Conservation (phyloP, 805 yeast species). For the Schizosaccharomyces osmophilus region DNA sequence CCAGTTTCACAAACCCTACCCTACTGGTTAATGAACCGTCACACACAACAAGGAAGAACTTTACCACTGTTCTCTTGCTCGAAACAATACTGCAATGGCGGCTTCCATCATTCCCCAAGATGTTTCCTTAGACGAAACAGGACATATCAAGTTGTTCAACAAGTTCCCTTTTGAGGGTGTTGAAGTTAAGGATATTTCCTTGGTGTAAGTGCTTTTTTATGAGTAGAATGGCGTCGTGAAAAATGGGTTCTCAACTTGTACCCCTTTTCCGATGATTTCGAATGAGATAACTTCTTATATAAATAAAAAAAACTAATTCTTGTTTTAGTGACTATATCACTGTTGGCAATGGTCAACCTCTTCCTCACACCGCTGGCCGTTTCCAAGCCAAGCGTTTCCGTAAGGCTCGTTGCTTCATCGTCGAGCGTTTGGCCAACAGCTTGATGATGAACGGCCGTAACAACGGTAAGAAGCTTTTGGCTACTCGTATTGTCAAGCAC, state of each 20-base stretch:
- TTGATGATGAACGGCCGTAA: conserved; percentile 99
- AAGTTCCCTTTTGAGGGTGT: conserved; percentile 98
- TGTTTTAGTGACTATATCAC: conserved; percentile 57
- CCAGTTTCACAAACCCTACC: background rate
- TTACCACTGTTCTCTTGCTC: background rate
- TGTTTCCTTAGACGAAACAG: background rate
- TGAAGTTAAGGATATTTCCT: conserved; percentile 90
- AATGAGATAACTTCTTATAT: background rate
- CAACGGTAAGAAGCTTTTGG: conserved; percentile 99
- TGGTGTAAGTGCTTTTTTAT: conserved; percentile 22
- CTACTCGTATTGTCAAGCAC: conserved; percentile 98
- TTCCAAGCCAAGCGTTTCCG: conserved; percentile 98
- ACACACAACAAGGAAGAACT: background rate
- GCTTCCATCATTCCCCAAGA: background rate
- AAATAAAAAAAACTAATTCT: background rate
- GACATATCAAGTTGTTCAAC: conserved; percentile 45
- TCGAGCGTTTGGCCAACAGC: conserved; percentile 98
- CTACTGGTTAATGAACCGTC: background rate
- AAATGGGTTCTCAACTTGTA: too few relatives aligned
- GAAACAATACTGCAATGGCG: background rate
- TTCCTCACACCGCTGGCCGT: conserved; percentile 98
- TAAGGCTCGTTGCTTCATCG: conserved; percentile 98
- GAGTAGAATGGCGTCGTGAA: too few relatives aligned
- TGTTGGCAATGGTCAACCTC: conserved; percentile 90
- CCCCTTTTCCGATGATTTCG: background rate